Base-by-base conservation (phyloP, 306 rosid genomes). In the Neltuma alba region DNA sequence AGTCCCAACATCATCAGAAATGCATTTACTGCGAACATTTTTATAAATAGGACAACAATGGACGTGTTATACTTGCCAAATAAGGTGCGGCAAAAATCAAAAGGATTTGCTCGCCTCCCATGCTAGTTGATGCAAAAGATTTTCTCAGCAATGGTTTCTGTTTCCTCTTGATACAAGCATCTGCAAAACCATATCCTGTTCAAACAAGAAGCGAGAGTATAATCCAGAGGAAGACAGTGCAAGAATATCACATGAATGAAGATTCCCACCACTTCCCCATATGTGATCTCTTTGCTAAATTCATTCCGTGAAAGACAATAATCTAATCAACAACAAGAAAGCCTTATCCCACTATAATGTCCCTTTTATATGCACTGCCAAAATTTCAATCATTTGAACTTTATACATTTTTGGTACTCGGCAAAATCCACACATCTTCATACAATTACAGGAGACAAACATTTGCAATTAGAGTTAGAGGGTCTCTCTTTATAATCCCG, bases 31-130 rank as follows among this genome's bases (percentile, higher is more conserved):
- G 12, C 7, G 9, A 21, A 10, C 54, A 40, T 40, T 13, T 55
- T 48, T 65, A 20, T 55, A 36, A 55, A 65, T 12, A 27, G 42
- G 34, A 60, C 72, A 44, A 63, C 50, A 70, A 60, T 8, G 67
- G 42, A 63, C 40, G 63, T n/a, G 30, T 82, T 36, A 5, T 44
- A 58, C 87, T 23, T 88, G 90, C 99, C 99, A 75, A 94, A 79
- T 33, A 94, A 82, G 81, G 90, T 88, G 38, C 97, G 99, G 28
- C 92, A 69, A 88, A 94, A 92, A 75, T 92, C 92, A 79, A 94
- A 92, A 15, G 95, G 97, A 41, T 88, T 92, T 77, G n/a, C n/a
- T 91, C 91, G 28, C 89, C 90, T 83, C 89, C 90, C 72, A 79
- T 82, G 85, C 81, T 87, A 82, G 84, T 82, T 16, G 97, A 90